Percentiles rank a stretch among this genome's conserved stretches.
Evolutionary conservation across 208 protist species (phyloP).

Genomic region (Wallacemonas collosoma): DNA sequence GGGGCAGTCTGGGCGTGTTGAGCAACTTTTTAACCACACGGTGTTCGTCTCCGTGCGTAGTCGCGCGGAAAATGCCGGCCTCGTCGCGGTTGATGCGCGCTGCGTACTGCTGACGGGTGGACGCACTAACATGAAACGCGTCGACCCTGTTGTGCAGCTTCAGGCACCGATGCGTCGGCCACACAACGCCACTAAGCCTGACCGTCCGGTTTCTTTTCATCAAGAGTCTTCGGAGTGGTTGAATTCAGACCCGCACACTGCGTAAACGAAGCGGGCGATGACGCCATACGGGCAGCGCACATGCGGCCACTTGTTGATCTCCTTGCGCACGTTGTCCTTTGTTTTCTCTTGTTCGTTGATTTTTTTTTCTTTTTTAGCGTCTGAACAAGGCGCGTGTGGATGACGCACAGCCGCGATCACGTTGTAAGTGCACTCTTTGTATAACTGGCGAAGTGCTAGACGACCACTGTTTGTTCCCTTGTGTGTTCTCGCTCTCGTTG

Average conservation of each 20-base stretch:
- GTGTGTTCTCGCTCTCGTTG: neutral
- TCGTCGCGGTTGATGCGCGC: constrained; percentile 67
- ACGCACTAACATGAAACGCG: constrained; percentile 60
- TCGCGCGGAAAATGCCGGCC: constrained; percentile 67
- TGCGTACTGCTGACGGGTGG: constrained; percentile 75
- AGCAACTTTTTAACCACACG: constrained; percentile 84
- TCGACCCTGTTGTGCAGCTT: constrained; percentile 48
- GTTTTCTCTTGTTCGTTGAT: neutral
- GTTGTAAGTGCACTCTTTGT: constrained; percentile 11
- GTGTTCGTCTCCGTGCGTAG: constrained; percentile 79
- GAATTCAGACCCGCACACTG: constrained; percentile 33
- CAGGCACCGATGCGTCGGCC: constrained; percentile 38
- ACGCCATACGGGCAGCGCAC: too few relatives aligned
- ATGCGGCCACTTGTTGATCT: too few relatives aligned
- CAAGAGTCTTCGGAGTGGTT: constrained; percentile 49
- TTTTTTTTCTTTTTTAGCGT: neutral
- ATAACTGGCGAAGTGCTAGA: neutral
- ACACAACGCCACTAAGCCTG: constrained; percentile 58
- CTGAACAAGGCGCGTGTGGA: too few relatives aligned
- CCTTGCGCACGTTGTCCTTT: too few relatives aligned
- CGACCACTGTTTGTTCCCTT: neutral
- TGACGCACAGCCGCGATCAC: neutral
- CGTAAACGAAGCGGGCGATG: neutral
- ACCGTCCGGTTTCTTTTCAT: constrained; percentile 32
- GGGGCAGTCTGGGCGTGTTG: constrained; percentile 78